These are phyloP conservation scores for Melastoma candidum DNA, from an alignment of 441 rosid species.

Conservation along the genomic window DNA sequence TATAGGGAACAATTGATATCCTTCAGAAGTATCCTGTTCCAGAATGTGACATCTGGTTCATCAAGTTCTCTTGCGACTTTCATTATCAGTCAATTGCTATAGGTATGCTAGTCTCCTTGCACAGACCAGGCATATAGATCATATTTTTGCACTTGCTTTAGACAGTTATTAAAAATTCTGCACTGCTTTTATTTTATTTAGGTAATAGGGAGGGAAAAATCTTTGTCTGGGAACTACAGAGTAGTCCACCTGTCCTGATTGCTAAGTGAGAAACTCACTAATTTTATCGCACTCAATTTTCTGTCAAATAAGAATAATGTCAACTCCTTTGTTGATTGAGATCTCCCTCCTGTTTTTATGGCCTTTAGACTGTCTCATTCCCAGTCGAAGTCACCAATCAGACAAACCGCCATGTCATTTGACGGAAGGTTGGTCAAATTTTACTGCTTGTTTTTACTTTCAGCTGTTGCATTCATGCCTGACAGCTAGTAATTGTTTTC, in stretches of 20 bases:
- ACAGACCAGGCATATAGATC: too few relatives aligned
- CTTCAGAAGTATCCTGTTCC: conserved; percentile 91
- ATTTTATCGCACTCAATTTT: neutral
- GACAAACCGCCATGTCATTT: conserved; percentile 94
- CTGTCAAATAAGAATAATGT: neutral
- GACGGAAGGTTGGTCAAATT: conserved; percentile 61
- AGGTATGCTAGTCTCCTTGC: conserved; percentile 31
- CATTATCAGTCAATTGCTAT: conserved; percentile 66
- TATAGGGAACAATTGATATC: conserved; percentile 80
- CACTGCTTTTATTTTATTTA: conserved; percentile 19
- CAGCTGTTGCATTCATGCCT: neutral
- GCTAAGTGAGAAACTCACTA: conserved; percentile 36
- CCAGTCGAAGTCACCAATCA: conserved; percentile 69
- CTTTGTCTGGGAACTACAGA: conserved; percentile 87
- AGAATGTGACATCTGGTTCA: conserved; percentile 93
- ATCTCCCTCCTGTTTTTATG: conserved; percentile 5
- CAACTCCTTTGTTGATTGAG: neutral
- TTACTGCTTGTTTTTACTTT: neutral
- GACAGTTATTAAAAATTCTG: neutral
- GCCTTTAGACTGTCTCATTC: conserved; percentile 51
- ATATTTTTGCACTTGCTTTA: neutral
- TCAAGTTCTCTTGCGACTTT: conserved; percentile 91
- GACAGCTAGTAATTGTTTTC: conserved; percentile 1
- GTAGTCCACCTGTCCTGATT: conserved; percentile 84
- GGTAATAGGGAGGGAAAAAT: conserved; percentile 97